phyloP scores from a whole-genome alignment of 2,329 filamentous ascomycete species.

The Curvularia verruculosa region DNA sequence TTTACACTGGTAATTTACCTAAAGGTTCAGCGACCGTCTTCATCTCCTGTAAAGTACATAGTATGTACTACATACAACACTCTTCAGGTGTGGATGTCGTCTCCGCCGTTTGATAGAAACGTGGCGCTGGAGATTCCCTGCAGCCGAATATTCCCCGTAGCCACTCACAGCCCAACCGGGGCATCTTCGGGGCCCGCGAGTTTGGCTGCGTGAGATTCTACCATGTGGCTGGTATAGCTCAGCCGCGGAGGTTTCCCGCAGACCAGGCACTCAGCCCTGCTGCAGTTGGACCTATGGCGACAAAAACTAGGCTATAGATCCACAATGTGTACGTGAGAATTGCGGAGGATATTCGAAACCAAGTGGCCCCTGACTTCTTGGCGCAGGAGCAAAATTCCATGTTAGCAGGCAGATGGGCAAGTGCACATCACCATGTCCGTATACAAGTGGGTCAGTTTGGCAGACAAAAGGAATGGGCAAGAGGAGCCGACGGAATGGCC shows the following conservation, averaged over 20 bases:
- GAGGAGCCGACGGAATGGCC: not conserved
- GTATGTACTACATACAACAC: too few relatives aligned
- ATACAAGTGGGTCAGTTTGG: not conserved
- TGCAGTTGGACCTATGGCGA: not conserved
- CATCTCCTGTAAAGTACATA: not conserved
- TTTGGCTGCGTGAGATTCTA: constrained; percentile 3
- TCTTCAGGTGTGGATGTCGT: not conserved
- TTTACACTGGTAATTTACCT: not conserved
- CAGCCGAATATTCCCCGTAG: not conserved
- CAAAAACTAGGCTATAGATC: not conserved
- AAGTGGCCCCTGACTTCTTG: not conserved
- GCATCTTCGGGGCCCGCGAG: constrained; percentile 2
- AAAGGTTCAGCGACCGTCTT: not conserved
- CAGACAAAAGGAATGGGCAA: not conserved
- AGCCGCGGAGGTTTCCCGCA: not conserved
- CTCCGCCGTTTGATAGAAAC: not conserved
- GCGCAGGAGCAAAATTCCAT: not conserved
- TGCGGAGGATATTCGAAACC: not conserved
- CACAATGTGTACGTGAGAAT: too few relatives aligned
- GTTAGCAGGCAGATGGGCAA: not conserved
- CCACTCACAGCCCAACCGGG: constrained; percentile 9
- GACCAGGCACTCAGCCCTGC: not conserved
- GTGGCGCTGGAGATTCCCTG: not conserved
- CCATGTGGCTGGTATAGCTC: constrained; percentile 2
- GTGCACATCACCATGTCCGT: not conserved